phyloP scores from a whole-genome alignment of 176 grass and related monocot genomes.

The Zoysia pacifica region DNA sequence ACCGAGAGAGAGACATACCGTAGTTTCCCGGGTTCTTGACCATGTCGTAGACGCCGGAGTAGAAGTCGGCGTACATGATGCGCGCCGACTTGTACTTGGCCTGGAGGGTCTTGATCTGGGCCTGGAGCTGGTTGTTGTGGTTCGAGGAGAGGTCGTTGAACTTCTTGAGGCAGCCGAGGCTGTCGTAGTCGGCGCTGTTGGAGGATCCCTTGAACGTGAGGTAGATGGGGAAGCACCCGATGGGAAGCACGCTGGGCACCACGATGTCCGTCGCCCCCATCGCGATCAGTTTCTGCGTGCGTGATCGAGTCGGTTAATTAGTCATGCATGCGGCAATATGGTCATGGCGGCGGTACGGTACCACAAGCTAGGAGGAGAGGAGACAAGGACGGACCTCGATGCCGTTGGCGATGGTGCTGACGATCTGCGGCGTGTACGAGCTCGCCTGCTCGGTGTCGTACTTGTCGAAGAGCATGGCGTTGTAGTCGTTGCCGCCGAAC shows the following conservation, averaged over 20 bases:
- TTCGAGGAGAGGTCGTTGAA: constrained; percentile 54
- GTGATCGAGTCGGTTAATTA: too few species aligned
- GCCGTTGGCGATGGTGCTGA: constrained; percentile 39
- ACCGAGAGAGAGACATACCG: constrained; percentile 30
- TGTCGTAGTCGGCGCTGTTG: constrained; percentile 45
- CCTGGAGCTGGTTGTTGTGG: constrained; percentile 50
- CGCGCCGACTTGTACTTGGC: constrained; percentile 40
- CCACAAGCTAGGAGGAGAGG: too few species aligned
- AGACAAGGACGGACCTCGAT: constrained; percentile 6
- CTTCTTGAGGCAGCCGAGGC: constrained; percentile 58
- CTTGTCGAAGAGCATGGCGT: constrained; percentile 62
- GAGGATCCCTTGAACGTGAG: constrained; percentile 47
- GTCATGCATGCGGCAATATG: too few species aligned
- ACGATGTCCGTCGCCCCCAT: constrained; percentile 58
- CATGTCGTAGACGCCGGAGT: constrained; percentile 54
- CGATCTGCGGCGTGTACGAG: constrained; percentile 55
- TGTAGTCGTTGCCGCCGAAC: constrained; percentile 78
- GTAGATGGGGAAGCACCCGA: constrained; percentile 80
- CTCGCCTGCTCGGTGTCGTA: constrained; percentile 47
- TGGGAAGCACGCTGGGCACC: constrained; percentile 56
- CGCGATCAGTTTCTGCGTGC: constrained; percentile 50
- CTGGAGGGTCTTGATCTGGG: constrained; percentile 30
- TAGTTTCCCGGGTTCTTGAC: constrained; percentile 49
- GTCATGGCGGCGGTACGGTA: too few species aligned
- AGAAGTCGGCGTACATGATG: constrained; percentile 75